A percentile compares a stretch with the other conserved stretches of the same genome.
Conservation (phyloP, 805 yeast species). For the Millerago galiae region DNA sequence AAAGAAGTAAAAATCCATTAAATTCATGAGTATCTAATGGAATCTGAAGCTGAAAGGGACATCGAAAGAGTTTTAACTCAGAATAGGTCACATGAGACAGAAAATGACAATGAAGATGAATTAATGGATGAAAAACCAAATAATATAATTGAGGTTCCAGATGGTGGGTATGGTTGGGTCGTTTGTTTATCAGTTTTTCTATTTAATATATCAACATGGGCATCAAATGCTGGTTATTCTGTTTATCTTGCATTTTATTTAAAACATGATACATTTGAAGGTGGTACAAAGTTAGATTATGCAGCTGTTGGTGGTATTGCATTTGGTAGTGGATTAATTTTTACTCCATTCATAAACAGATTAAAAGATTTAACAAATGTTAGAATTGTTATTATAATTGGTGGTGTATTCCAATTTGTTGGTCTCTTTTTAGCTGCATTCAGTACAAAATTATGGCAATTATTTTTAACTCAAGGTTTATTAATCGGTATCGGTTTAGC, state of each 20-base stretch:
- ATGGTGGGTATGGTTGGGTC: conserved; percentile 26
- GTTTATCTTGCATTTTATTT: conserved; percentile 49
- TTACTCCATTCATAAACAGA: conserved; percentile 47
- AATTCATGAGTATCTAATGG: no score
- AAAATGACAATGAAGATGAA: neutral
- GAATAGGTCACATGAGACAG: neutral
- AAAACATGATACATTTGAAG: conserved; percentile 39
- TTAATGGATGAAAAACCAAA: neutral
- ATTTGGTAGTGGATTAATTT: conserved; percentile 42
- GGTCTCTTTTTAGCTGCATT: conserved; percentile 40
- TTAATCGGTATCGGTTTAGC: conserved; percentile 45
- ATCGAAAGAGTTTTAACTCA: neutral
- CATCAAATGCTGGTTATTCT: conserved; percentile 20
- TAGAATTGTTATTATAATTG: conserved; percentile 38
- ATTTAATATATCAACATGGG: conserved; percentile 24
- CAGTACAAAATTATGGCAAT: conserved; percentile 51
- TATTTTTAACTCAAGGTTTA: conserved; percentile 61
- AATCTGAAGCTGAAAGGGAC: neutral
- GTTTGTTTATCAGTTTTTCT: conserved; percentile 18
- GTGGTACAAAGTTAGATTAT: conserved; percentile 50
- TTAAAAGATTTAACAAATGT: conserved; percentile 39
- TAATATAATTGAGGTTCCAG: conserved; percentile 19
- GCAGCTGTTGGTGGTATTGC: conserved; percentile 64
- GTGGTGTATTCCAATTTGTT: conserved; percentile 41
- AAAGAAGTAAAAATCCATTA: no score